Base-by-base conservation (phyloP, 129 eudicot species). In the Calendula officinalis region DNA sequence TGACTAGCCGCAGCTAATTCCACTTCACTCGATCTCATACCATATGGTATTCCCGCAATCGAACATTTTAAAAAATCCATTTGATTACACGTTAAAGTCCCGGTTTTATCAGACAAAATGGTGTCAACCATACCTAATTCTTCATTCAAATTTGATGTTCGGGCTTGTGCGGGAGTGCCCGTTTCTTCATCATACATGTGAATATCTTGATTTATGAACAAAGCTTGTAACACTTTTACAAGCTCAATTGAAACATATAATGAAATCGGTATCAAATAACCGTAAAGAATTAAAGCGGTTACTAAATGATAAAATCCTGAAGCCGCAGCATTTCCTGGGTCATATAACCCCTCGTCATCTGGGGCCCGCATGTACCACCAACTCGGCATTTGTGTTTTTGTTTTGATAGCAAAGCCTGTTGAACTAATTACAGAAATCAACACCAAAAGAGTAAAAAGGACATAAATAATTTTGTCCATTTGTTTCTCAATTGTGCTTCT, bases 61-160 rank as follows among this genome's bases (percentile, higher is more conserved):
- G 99, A 94, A 60, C 99, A 88, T 78, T 94, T 94, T 11, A 94
- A 79, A 14, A 94, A 94, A 57, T 94, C 99, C 99, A 94, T 94
- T 59, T 94, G 95, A 56, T 94, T 94, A 68, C 99, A 94, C 3
- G 99, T 94, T 70, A 94, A 72, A 33, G 99, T 94, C 35, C 99
- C 99, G 12, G 99, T 94, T 89, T 94, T 94, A 76, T 94, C 99
- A 32, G 99, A 94, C 17, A 94, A 90, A 66, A 94, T 86, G 0
- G 99, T 94, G 63, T 94, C 99, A 13, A 94, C 99, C 75, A 85
- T 92, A 5, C 99, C 99, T 61, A 94, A 75, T 59, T 94, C 99
- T 77, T 94, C 99, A 15, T 94, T 94, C 46, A 94, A 80, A 63
- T 94, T 94, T 13, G 99, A 94, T 2, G 99, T 94, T 2, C 99